A percentile compares a stretch with the other conserved stretches of the same genome.
phyloP scores from a whole-genome alignment of 768 basidiomycete genomes.

The Strobilomyces confusus region DNA sequence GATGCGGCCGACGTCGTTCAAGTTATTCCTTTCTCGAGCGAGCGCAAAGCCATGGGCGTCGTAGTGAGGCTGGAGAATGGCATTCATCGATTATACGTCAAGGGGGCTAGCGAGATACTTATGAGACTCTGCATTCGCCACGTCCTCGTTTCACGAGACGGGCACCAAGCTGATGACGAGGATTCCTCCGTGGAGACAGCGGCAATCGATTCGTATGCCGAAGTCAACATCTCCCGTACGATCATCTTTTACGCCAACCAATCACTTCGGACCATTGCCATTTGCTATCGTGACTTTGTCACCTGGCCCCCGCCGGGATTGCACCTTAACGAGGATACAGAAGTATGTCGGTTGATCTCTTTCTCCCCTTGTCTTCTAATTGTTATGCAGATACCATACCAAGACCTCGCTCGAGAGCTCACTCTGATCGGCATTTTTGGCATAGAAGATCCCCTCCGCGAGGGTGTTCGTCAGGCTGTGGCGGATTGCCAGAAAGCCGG shows the following conservation, averaged over 20 bases:
- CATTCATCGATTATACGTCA: constrained; percentile 69
- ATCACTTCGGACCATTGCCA: constrained; percentile 87
- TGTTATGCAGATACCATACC: constrained; percentile 56
- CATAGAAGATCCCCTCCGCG: constrained; percentile 94
- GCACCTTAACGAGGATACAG: constrained; percentile 40
- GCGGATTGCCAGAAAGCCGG: constrained; percentile 84
- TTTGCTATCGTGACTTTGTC: constrained; percentile 87
- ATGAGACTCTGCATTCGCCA: constrained; percentile 71
- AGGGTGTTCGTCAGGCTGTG: constrained; percentile 87
- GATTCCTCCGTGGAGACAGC: constrained; percentile 46
- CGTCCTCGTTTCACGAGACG: constrained; percentile 53
- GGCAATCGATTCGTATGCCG: constrained; percentile 60
- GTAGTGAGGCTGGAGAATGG: constrained; percentile 59
- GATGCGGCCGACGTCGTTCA: constrained; percentile 62
- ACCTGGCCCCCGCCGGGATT: constrained; percentile 73
- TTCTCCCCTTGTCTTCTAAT: constrained; percentile 3
- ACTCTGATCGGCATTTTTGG: constrained; percentile 88
- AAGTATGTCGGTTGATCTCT: constrained; percentile 39
- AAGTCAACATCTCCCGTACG: constrained; percentile 84
- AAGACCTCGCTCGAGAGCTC: constrained; percentile 63
- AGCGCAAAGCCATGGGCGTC: constrained; percentile 93
- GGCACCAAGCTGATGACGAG: constrained; percentile 14
- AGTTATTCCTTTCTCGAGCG: constrained; percentile 91
- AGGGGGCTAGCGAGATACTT: constrained; percentile 93
- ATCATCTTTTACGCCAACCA: constrained; percentile 99